A percentile compares a stretch with the other conserved stretches of the same genome.
These are phyloP conservation scores for Herpotrichia juniperi DNA, from an alignment of 2,329 filamentous ascomycete genomes.

Conservation along the genomic window DNA sequence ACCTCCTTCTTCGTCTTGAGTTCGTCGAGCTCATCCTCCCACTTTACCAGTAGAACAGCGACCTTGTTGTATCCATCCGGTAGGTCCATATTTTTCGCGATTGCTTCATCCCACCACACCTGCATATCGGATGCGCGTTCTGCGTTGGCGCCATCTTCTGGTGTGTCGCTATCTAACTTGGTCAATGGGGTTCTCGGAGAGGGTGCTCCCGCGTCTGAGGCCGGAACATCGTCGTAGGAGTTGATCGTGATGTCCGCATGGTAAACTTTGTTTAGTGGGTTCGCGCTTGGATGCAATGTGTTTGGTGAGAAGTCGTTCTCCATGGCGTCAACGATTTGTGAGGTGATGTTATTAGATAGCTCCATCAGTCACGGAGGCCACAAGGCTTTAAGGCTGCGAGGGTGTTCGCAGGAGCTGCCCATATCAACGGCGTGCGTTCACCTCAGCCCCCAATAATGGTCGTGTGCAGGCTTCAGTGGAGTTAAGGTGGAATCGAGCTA, in stretches of 20 bases:
- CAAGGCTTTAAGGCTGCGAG: conserved; percentile 17
- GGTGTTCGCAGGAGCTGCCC: conserved; percentile 22
- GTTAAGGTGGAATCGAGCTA: conserved; percentile 6
- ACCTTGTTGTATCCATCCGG: conserved; percentile 42
- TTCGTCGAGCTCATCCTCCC: conserved; percentile 43
- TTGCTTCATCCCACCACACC: conserved; percentile 41
- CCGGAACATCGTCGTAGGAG: conserved; percentile 22
- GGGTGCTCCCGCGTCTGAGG: not conserved
- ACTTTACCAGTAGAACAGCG: conserved; percentile 44
- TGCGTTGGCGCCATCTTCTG: conserved; percentile 21
- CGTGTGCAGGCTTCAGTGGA: conserved; percentile 12
- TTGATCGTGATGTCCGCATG: conserved; percentile 32
- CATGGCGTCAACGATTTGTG: conserved; percentile 18
- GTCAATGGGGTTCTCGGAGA: conserved; percentile 7
- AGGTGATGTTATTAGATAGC: conserved; percentile 7
- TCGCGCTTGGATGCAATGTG: conserved; percentile 11
- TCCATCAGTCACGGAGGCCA: conserved; percentile 18
- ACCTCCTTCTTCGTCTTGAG: conserved; percentile 42
- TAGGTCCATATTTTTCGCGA: conserved; percentile 33
- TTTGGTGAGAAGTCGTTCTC: conserved; percentile 19
- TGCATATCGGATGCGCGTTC: conserved; percentile 32
- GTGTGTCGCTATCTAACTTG: conserved; percentile 7
- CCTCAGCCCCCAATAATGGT: conserved; percentile 36
- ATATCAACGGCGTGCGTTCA: conserved; percentile 19
- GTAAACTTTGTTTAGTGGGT: conserved; percentile 27